phyloP scores from a whole-genome alignment of 1,284 basidiomycete species.

The Thecaphora thlaspeos region DNA sequence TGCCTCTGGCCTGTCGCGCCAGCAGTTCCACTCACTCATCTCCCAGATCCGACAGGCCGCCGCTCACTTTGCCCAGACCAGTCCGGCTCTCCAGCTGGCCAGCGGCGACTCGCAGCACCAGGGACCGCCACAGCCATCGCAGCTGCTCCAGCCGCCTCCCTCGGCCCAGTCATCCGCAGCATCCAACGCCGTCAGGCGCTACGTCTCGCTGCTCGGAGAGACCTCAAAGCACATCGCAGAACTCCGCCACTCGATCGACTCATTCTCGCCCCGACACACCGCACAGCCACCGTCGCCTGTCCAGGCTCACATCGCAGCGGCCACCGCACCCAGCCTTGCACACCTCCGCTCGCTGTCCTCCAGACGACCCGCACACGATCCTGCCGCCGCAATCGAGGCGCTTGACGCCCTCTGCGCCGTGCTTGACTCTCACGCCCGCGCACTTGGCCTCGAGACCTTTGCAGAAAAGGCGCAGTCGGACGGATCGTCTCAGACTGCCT shows the following conservation, averaged over 20 bases:
- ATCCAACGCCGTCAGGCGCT: conserved; percentile 20
- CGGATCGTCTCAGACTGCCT: neutral
- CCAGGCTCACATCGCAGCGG: neutral
- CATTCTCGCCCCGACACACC: conserved; percentile 2
- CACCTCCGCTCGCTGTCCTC: neutral
- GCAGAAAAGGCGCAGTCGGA: conserved; percentile 9
- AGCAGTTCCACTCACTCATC: conserved; percentile 26
- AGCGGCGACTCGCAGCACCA: conserved; percentile 1
- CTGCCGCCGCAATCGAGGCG: conserved; percentile 7
- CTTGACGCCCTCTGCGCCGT: conserved; percentile 21
- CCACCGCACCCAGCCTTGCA: conserved; percentile 7
- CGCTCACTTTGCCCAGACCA: conserved; percentile 26
- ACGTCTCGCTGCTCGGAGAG: conserved; percentile 28
- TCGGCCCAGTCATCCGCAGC: conserved; percentile 1
- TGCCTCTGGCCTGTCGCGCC: conserved; percentile 17
- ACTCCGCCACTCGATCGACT: conserved; percentile 24
- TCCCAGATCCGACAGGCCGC: conserved; percentile 29
- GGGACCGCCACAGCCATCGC: neutral
- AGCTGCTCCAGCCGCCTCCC: conserved; percentile 2
- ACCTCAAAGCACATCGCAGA: conserved; percentile 28
- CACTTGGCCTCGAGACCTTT: conserved; percentile 33
- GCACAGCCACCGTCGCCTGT: neutral
- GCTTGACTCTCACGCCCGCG: conserved; percentile 12
- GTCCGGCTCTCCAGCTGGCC: conserved; percentile 1
- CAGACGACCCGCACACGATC: neutral